Base-by-base conservation (phyloP, 148 eudicot genomes). In the Diospyros lotus region DNA sequence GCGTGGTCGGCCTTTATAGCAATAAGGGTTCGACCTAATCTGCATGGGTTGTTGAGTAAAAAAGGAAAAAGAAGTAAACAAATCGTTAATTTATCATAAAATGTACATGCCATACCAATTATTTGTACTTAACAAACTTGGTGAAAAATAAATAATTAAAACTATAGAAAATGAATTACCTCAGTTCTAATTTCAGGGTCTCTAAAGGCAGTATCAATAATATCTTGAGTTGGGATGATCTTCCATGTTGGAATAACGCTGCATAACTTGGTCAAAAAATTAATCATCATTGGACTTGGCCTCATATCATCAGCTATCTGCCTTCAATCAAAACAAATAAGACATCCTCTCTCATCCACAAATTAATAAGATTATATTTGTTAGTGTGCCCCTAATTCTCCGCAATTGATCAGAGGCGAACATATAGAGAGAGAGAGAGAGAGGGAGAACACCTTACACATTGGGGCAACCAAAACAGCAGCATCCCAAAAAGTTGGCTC, bases 401-500 rank as follows among this genome's bases (percentile, higher is more conserved):
- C 28, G 28, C 28, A 28, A 28, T 58, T n/a, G n/a, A n/a, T n/a
- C n/a, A 2, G 6, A 60, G 59, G 15, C 72, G 10, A 69, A 69
- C 11, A 43, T 17, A 14, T 1, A 28, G 40, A 5, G 6, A 0
- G 14, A 5, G 71, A 4, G 54, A 13, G 2, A 42, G 68, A 40
- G 17, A 45, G 58, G 52, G 51, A 14, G 43, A 18, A 53, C 44
- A 92, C 98, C 92, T 92, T 94, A 75, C 92, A 87, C 98, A 94
- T 94, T 71, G 98, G 98, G 39, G 98, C 98, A 18, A 94, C 84
- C 75, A 94, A 86, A 55, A 94, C 72, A 67, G 85, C 98, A 18
- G 97, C 98, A 73, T 92, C 91, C 98, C 98, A 94, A 39, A 77
- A 94, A 15, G 75, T 77, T 0, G 98, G 97, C 80, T 81, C 86